Base-by-base conservation (phyloP, 2,329 filamentous ascomycete genomes). In the Monilinia aucupariae region DNA sequence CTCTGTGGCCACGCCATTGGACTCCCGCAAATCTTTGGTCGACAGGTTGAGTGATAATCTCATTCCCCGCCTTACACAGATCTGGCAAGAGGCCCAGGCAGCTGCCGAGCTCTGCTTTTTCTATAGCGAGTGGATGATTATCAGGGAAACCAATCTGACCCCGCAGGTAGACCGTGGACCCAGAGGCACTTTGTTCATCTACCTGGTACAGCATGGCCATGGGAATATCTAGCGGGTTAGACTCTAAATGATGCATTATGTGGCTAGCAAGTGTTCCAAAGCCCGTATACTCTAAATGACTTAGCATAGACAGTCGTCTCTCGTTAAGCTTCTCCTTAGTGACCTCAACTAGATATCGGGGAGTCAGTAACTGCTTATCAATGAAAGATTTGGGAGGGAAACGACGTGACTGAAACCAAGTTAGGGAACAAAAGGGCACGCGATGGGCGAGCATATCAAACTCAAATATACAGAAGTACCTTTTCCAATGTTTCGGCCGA, bases 131-230 rank as follows among this genome's bases (percentile, higher is more conserved):
- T 2, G 60, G 66, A 51, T 72, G 70, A 9, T 59, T 27, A 4
- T 64, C 39, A 6, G 70, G 70, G 3, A 73, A 61, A 1, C 71
- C 71, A 60, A 71, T 67, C 7, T 63, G 61, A 13, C 67, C 68
- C 34, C 54, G 54, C 12, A 62, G 8, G 9, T 69, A 37, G 2
- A 61, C 30, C 15, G 22, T 49, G 12, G 55, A 53, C 15, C 59
- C 68, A 27, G 66, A 59, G 12, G 54, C 3, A 15, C 59, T 61
- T 17, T 71, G 66, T 34, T 71, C 69, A 50, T 72, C 71, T 13
- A 64, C 50, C 47, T 68, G 68, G 39, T 71, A 73, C 4, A 73
- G 41, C 3, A 73, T 25, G 2, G 70, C 69, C 68, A 73, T 69
- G 13, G 70, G 64, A 13, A 73, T 68, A 41, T 73, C 71, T 13